Base-by-base conservation (phyloP, 345 rosid species). In the Lepidium africanum region DNA sequence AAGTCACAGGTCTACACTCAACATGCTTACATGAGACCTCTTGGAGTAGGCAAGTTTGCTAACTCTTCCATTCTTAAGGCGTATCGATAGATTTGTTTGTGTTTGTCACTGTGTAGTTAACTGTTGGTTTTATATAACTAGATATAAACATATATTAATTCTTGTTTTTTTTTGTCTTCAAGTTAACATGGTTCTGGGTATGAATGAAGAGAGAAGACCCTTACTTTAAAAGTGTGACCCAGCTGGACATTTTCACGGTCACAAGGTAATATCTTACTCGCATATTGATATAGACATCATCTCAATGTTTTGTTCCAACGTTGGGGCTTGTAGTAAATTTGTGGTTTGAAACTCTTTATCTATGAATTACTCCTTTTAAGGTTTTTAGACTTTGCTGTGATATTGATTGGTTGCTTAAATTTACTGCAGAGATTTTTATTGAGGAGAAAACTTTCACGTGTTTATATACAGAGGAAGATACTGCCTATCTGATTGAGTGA, bases 21-120 rank as follows among this genome's bases (percentile, higher is more conserved):
- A 63, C 97, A 95, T 84, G 99, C 97, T 59, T 95, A 95, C 76
- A 95, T 91, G 99, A 87, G 99, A 81, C 99, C 99, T 10, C 99
- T 95, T 77, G 99, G 99, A 71, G 96, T 95, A 65, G 96, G 99
- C 84, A 75, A 51, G 86, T 78, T 64, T 78, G 69, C 67, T 12
- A 7, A 64, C 71, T 59, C 69, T 58, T 59, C 4, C 48, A 30
- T 57, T 2, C 10, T n/a, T 47, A 12, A 14, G 39, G 27, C 65
- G 13, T 54, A 39, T 41, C 6, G 1, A 21, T 21, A 10, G 37
- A 4, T 62, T 43, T 15, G 15, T 14, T 33, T 68, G 35, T 49
- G 33, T 2, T 46, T 55, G 13, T 54, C 32, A 27, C 14, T 65
- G 9, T 50, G 25, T 41, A 10, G n/a, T 48, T 70, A 42, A 7